Conservation (phyloP, 2,329 filamentous ascomycete species). For the Chalaropsis ovoidea region DNA sequence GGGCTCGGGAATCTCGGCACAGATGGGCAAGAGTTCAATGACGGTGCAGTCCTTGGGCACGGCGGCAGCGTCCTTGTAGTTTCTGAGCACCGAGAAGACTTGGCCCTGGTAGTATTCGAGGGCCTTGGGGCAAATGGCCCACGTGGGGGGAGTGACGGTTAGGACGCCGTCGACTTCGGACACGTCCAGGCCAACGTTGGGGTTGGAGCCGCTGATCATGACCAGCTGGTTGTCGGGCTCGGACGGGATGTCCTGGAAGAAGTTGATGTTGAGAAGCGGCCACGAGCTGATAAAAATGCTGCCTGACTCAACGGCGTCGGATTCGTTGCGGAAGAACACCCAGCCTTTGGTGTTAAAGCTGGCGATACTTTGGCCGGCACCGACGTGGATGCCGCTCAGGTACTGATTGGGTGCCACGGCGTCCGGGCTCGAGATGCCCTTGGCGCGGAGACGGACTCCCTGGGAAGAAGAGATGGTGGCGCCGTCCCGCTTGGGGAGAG, state of each 20-base stretch:
- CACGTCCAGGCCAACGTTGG: constrained; percentile 34
- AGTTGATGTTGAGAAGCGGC: constrained; percentile 34
- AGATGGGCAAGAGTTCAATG: constrained; percentile 38
- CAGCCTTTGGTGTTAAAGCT: constrained; percentile 39
- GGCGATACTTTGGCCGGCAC: constrained; percentile 32
- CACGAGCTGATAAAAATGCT: constrained; percentile 35
- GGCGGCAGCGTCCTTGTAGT: constrained; percentile 27
- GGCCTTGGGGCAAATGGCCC: constrained; percentile 37
- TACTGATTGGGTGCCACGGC: constrained; percentile 32
- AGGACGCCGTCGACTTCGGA: constrained; percentile 32
- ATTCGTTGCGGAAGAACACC: constrained; percentile 43
- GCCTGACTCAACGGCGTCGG: constrained; percentile 32
- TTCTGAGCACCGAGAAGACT: constrained; percentile 29
- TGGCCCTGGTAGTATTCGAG: constrained; percentile 36
- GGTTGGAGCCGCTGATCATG: constrained; percentile 30
- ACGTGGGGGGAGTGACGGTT: constrained; percentile 32
- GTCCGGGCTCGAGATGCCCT: constrained; percentile 30
- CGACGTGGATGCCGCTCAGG: constrained; percentile 34
- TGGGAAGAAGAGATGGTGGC: constrained; percentile 31
- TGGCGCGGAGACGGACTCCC: constrained; percentile 38
- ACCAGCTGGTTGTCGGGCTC: constrained; percentile 30
- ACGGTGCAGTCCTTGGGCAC: constrained; percentile 37
- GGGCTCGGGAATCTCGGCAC: constrained; percentile 33
- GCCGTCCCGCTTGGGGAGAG: constrained; percentile 28
- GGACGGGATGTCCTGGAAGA: constrained; percentile 29